A percentile compares a stretch with the other conserved stretches of the same genome.
phyloP scores from a whole-genome alignment of 257 asterid species.

The Apocynum venetum region DNA sequence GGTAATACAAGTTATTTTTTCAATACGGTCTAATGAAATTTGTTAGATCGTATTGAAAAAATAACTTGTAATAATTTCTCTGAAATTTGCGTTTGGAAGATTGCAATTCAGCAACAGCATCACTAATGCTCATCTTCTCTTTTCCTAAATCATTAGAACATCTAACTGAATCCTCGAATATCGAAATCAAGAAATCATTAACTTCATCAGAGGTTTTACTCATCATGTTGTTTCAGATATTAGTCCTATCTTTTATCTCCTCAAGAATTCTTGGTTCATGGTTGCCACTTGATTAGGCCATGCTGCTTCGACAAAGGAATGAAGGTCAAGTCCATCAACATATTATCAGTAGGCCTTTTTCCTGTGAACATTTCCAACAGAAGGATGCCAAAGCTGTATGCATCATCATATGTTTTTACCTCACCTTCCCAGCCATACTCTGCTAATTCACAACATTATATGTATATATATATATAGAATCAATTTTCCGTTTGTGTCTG shows the following conservation, averaged over 20 bases:
- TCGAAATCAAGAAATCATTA: background rate
- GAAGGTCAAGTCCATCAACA: background rate
- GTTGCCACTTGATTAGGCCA: background rate
- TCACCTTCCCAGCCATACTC: conserved; percentile 35
- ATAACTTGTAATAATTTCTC: no score
- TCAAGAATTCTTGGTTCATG: background rate
- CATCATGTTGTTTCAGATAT: background rate
- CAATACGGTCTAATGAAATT: background rate
- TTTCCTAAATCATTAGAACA: background rate
- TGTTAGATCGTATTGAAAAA: no score
- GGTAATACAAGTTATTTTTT: no score
- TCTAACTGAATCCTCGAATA: background rate
- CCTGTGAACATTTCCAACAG: background rate
- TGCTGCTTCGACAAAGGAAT: background rate
- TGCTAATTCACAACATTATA: background rate
- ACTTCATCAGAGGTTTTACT: background rate
- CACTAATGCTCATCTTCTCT: background rate
- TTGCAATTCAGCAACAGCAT: background rate
- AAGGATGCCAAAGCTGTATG: background rate
- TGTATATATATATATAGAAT: no score
- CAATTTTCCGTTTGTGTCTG: no score
- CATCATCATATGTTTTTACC: conserved; percentile 21
- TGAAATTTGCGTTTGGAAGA: background rate
- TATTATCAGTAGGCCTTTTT: background rate
- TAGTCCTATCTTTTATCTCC: background rate